Percentiles rank a stretch among this genome's conserved stretches.
These are phyloP conservation scores for Mucor plumbeus DNA, from an alignment of 371 early-diverging fungal species.

Conservation along the genomic window DNA sequence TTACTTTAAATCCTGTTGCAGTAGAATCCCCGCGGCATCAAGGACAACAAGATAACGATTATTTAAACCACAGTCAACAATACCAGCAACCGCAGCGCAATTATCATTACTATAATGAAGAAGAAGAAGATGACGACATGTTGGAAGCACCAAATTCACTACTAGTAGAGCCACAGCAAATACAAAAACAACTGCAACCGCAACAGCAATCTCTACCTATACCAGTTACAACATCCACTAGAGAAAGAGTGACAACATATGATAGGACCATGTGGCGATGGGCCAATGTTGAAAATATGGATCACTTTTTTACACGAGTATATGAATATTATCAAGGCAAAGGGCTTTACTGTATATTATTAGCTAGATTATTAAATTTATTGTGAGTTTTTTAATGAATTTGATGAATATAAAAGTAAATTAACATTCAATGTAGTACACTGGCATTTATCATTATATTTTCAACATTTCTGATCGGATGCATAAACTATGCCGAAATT, in stretches of 20 bases:
- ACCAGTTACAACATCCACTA: slow-evolving; percentile 28
- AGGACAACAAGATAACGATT: background rate
- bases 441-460: slow-evolving; percentile 88
- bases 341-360: slow-evolving; percentile 79
- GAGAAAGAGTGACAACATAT: slow-evolving; percentile 48
- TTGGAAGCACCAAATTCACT: slow-evolving; percentile 19
- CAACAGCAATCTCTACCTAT: slow-evolving; percentile 16
- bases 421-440: slow-evolving; percentile 48
- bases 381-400: slow-evolving; percentile 46
- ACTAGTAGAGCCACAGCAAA: background rate
- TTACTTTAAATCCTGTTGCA: slow-evolving; percentile 21
- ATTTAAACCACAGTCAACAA: slow-evolving; percentile 1
- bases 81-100: slow-evolving; percentile 3
- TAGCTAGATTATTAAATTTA: slow-evolving; percentile 73
- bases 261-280: slow-evolving; percentile 85
- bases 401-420: background rate
- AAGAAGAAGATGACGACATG: slow-evolving; percentile 13
- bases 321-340: slow-evolving; percentile 85
- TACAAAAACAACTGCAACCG: no score
- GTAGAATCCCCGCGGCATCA: background rate
- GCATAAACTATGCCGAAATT: slow-evolving; percentile 86
- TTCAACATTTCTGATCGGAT: slow-evolving; percentile 85
- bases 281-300: slow-evolving; percentile 82
- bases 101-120: background rate
- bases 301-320: slow-evolving; percentile 79